Evolutionary conservation across 352 stramenopile species (phyloP).

Genomic region (Globisporangium orthogonon): DNA sequence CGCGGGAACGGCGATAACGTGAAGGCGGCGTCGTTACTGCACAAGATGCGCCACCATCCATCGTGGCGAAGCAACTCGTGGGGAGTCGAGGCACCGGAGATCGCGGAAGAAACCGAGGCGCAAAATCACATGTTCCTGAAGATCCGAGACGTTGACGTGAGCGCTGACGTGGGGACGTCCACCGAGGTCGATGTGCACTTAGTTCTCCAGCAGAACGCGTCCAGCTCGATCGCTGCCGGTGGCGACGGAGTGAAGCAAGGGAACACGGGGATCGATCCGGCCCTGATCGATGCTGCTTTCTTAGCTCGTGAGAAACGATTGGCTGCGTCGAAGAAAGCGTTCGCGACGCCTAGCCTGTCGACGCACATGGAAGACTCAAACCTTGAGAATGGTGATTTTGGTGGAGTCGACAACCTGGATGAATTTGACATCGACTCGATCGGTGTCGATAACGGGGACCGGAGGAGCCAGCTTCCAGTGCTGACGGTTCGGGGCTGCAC

Average conservation of each 20-base stretch:
- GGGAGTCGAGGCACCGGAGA: constrained; percentile 49
- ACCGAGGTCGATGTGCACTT: constrained; percentile 68
- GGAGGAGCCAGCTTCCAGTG: constrained; percentile 47
- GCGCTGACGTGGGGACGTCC: constrained; percentile 33
- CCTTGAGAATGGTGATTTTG: constrained; percentile 33
- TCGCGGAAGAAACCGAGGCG: constrained; percentile 26
- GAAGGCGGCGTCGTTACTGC: constrained; percentile 33
- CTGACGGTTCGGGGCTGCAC: constrained; percentile 76
- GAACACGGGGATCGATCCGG: constrained; percentile 22
- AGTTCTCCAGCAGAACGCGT: constrained; percentile 54
- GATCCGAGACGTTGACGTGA: constrained; percentile 64
- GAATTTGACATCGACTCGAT: constrained; percentile 73
- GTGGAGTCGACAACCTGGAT: constrained; percentile 65
- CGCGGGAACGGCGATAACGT: constrained; percentile 21
- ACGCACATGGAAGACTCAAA: constrained; percentile 32
- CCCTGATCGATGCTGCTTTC: constrained; percentile 55
- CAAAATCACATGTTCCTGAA: constrained; percentile 75
- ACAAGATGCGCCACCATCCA: constrained; percentile 76
- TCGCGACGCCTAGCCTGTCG: constrained; percentile 23
- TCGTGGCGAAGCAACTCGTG: constrained; percentile 83
- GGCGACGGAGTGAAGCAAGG: constrained; percentile 18
- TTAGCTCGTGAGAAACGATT: constrained; percentile 55
- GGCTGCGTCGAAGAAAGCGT: constrained; percentile 35
- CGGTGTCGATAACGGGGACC: constrained; percentile 27
- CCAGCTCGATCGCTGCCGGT: constrained; percentile 2